Conservation (phyloP, 2,329 filamentous ascomycete genomes). For the Xylariaceae sp. region DNA sequence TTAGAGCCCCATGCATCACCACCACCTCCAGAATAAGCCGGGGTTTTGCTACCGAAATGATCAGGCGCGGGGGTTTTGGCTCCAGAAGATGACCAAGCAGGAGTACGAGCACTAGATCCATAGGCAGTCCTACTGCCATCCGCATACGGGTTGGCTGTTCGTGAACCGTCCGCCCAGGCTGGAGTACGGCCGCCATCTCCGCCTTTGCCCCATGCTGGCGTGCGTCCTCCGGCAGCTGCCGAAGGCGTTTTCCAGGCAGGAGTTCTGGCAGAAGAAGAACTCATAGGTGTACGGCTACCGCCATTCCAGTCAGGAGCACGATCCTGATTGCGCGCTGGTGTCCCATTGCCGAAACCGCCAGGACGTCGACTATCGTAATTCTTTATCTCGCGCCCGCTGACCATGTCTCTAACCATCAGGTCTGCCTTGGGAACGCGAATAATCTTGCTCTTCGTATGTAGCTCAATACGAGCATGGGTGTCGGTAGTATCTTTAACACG, state of each 20-base stretch:
- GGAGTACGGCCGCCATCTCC: conserved; percentile 61
- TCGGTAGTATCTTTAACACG: conserved; percentile 96
- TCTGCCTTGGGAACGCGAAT: conserved; percentile 78
- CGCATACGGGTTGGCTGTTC: conserved; percentile 62
- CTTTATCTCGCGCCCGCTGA: conserved; percentile 75
- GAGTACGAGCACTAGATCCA: conserved; percentile 66
- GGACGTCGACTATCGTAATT: conserved; percentile 51
- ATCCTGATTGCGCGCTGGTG: conserved; percentile 41
- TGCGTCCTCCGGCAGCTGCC: conserved; percentile 50
- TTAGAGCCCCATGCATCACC: conserved; percentile 68
- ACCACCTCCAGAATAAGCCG: conserved; percentile 49
- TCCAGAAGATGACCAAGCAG: conserved; percentile 69
- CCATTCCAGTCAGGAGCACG: conserved; percentile 56
- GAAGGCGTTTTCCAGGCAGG: conserved; percentile 70
- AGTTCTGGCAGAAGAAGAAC: conserved; percentile 61
- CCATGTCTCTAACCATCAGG: conserved; percentile 79
- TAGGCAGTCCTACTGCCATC: conserved; percentile 75
- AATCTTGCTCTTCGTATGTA: conserved; percentile 92
- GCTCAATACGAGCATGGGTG: conserved; percentile 78
- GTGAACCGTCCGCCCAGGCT: conserved; percentile 65
- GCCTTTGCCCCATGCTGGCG: conserved; percentile 58
- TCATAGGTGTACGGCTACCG: conserved; percentile 65
- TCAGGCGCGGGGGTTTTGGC: conserved; percentile 66
- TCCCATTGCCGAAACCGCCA: conserved; percentile 36
- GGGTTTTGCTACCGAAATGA: conserved; percentile 66